These are phyloP conservation scores for Aplosporella prunicola DNA, from an alignment of 2,329 filamentous ascomycete genomes.

Conservation along the genomic window DNA sequence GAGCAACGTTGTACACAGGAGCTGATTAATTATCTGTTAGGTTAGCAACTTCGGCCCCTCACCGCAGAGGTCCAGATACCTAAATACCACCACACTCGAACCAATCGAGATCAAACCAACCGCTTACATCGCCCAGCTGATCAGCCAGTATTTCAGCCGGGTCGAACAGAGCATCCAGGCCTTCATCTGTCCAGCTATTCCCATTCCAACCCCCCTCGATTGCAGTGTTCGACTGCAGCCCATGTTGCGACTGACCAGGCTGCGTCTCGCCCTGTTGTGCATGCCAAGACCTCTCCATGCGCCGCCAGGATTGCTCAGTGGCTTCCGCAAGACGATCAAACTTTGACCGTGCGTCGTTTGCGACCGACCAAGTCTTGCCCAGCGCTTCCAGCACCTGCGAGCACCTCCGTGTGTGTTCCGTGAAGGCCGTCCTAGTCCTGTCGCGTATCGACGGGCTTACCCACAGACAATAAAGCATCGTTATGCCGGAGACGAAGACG, in stretches of 20 bases:
- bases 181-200: neutral
- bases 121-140: slow-evolving; percentile 2
- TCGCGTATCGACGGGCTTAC: slow-evolving; percentile 33
- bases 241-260: neutral
- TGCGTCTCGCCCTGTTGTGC: neutral
- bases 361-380: slow-evolving; percentile 45
- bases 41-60: no score
- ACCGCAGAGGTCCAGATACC: no score
- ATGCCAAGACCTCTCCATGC: neutral
- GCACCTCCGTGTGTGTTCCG: slow-evolving; percentile 33
- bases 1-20: no score
- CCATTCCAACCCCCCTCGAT: neutral
- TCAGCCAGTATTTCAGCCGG: neutral
- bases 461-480: slow-evolving; percentile 44
- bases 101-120: slow-evolving; percentile 7
- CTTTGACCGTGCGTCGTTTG: slow-evolving; percentile 22
- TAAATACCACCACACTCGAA: no score
- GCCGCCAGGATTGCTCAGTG: slow-evolving; percentile 1
- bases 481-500: slow-evolving; percentile 39
- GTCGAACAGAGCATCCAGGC: neutral
- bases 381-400: slow-evolving; percentile 42
- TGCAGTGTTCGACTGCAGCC: neutral
- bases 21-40: no score
- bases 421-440: slow-evolving; percentile 32
- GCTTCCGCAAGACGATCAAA: slow-evolving; percentile 2